Base-by-base conservation (phyloP, 225 moss, liverwort and hornwort genomes). In the Bryoerythrophyllum caledonicum region DNA sequence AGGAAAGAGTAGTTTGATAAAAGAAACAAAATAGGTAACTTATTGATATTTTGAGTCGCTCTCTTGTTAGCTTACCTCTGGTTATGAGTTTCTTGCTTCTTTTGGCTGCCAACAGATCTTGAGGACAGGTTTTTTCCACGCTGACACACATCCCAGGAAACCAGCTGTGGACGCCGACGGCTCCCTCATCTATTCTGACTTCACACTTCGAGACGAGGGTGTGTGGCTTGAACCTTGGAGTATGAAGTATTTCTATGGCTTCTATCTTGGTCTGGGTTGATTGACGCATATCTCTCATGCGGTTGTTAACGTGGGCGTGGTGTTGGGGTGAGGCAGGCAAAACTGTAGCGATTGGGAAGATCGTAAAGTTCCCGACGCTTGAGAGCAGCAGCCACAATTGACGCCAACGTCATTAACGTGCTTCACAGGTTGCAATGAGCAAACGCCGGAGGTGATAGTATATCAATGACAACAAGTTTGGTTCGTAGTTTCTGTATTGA, bases 111-210 rank as follows among this genome's bases (percentile, higher is more conserved):
- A 74, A 48, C 88, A 99, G 99, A 99, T 99, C 58, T 86, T 99
- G 78, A 95, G 88, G 78, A 95, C 99, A 49, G 99, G 99, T 5
- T 99, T 99, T 76, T 99, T 99, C 75, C 99, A 99, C 80, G 99
- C 99, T 27, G 99, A 99, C 75, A 95, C 99, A 4, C 99, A 99
- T 72, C 99, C 99, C 32, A 95, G 99, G 63, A 99, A 99, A 74
- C 80, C 95, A 54, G 99, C 99, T 67, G 91, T 99, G 71, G 93
- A 93, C 59, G 30, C 24, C 8, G 95, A 99, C 76, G 99, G 99
- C 71, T 88, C 99, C 14, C 87, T 99, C 1, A 99, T 99, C 62
- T 99, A 99, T 52, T 99, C 95, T 28, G 99, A 99, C 85, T 99
- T 99, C 51, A 97, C 94, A 21, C 79, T 97, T n/a, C 93, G 94